Evolutionary conservation across 106 monocot species (phyloP), one percentile per base, ranked within the genome.

Genomic region (Amphibolis antarctica): DNA sequence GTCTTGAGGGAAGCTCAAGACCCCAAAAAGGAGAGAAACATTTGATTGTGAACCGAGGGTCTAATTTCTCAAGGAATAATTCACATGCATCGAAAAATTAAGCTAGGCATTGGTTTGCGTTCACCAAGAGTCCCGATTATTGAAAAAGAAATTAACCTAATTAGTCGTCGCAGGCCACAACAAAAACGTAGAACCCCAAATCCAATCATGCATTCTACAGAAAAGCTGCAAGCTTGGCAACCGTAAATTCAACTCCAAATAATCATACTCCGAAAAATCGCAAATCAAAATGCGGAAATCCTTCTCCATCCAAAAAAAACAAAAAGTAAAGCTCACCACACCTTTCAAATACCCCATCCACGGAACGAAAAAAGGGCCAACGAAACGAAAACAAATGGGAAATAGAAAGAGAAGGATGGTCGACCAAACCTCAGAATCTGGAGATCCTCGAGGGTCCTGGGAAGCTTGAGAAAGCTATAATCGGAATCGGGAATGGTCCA

Each of bases 391-490:
- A 29, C 31, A 28, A 29, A 60, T 1, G 7, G 12, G 17, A 36
- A 30, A 9, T 15, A 22, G 5, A 26, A 22, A 22, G 10, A 22
- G 12, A 59, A 59, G 28, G 28, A 7, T 24, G 23, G 12, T 11
- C 54, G 18, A 20, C 28, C 51, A 15, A 42, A 94, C 94, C 84
- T 86, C 10, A 96, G 76, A 46, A 71, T 63, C 60, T 80, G 78
- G 66, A 96, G 73, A 42, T 96, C 94, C 66, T 96, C 86, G 25
- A 89, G 76, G 23, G 79, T 84, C 17, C 68, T 71, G 7, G 94
- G 94, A 66, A 89, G 51, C 83, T 89, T 89, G 51, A 96, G 80
- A 76, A 96, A 96, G 74, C 89, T 96, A 62, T 96, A 96, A 66
- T 96, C 94, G 43, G 89, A 83, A 5, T 62, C 78, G 0, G 94